Base-by-base conservation (phyloP, 2,329 filamentous ascomycete genomes). In the Fusarium marasasianum region DNA sequence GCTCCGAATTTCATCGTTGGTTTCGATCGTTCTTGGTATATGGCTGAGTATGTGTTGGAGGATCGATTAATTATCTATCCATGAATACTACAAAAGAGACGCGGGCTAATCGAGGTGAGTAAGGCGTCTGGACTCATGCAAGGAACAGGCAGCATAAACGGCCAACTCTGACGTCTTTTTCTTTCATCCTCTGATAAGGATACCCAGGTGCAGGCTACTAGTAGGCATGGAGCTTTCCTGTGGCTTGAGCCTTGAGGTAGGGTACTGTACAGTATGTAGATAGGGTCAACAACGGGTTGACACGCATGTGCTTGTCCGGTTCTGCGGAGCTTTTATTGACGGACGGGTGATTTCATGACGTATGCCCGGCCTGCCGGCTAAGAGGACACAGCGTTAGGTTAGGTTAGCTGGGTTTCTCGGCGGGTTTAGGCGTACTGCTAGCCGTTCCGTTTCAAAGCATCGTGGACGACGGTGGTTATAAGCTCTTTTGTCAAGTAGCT, bases 251-350 rank as follows among this genome's bases (percentile, higher is more conserved):
- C 33, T 37, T 37, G 31, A n/a, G 22, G 48, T 35, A 51, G 22
- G n/a, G 31, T 24, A 51, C 22, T 50, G 31, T 51, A 51, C 22
- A 33, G 48, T 35, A 26, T 26, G 24, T 26, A 51, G 48, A 51
- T 51, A 51, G 48, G 31, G 48, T 51, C 31, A 35, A 51, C n/a
- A 51, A 17, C 35, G 48, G 13, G 48, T 51, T 51, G 33, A 51
- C 54, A 68, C 50, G 64, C 48, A 69, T 69, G 58, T 58, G 58
- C 66, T 53, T 64, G 57, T 35, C 41, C 15, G n/a, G 54, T 47
- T 55, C 60, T 57, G 41, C 54, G 51, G 66, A 40, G 33, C 38
- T 63, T 48, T 55, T 51, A 51, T 31, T 51, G 47, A 41, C 18
- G 40, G n/a, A 22, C 31, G 29, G 18, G 8, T 26, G 40, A 20